These are phyloP conservation scores for Gossypium turneri DNA, from an alignment of 345 rosid species.

Conservation along the genomic window DNA sequence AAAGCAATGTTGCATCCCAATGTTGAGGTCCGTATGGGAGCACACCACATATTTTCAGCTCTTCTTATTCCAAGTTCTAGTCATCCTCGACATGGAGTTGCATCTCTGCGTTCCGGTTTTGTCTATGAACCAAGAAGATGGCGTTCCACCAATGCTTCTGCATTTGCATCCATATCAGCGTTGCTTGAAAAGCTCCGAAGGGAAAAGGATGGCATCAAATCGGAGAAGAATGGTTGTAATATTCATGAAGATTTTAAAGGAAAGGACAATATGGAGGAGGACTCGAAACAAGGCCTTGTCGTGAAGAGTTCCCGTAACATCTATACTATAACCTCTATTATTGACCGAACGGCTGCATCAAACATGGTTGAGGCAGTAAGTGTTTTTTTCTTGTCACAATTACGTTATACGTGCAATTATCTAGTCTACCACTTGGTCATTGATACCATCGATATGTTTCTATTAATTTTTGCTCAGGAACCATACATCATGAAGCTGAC, in stretches of 20 bases:
- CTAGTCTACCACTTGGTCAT: not conserved
- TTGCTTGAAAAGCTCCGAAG: constrained; percentile 81
- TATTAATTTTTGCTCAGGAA: constrained; percentile 46
- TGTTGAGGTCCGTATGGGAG: constrained; percentile 78
- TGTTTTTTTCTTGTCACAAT: not conserved
- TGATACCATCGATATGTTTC: not conserved
- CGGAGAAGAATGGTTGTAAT: constrained; percentile 39
- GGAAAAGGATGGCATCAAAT: constrained; percentile 58
- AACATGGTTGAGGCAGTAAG: constrained; percentile 50
- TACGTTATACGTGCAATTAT: constrained; percentile 1
- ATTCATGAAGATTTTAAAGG: constrained; percentile 46
- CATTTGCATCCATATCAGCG: constrained; percentile 68
- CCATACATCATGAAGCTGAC: constrained; percentile 60
- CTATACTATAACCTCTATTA: constrained; percentile 61
- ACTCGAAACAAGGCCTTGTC: constrained; percentile 40
- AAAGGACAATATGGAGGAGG: constrained; percentile 37
- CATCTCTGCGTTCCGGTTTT: constrained; percentile 53
- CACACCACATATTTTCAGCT: constrained; percentile 76
- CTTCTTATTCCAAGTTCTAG: constrained; percentile 66
- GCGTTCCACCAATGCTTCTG: constrained; percentile 59
- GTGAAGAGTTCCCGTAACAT: constrained; percentile 58
- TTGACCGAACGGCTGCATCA: constrained; percentile 55
- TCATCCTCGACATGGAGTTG: constrained; percentile 45
- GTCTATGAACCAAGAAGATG: constrained; percentile 59
- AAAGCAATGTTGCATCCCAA: constrained; percentile 86